phyloP scores from a whole-genome alignment of 495 filamentous ascomycete species.

The Durotheca rogersii region DNA sequence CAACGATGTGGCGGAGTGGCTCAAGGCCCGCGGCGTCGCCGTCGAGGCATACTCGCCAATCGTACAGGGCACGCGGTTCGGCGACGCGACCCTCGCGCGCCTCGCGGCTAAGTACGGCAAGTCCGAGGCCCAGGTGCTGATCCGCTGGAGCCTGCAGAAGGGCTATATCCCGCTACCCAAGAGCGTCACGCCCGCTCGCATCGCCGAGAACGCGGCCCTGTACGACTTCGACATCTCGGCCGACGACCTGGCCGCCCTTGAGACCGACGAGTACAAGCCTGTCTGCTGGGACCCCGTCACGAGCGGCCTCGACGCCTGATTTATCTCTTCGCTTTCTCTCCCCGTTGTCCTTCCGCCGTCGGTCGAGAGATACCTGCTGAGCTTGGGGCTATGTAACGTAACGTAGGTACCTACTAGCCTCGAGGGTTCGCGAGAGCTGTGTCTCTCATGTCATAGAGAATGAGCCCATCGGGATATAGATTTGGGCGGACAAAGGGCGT shows the following conservation, averaged over 20 bases:
- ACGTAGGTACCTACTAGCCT: too few species aligned
- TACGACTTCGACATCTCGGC: conserved; percentile 77
- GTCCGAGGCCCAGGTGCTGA: conserved; percentile 72
- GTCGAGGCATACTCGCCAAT: conserved; percentile 82
- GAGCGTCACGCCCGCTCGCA: conserved; percentile 65
- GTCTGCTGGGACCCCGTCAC: conserved; percentile 75
- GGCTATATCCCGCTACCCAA: conserved; percentile 75
- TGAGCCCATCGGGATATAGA: too few species aligned
- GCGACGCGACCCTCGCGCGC: conserved; percentile 61
- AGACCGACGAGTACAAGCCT: conserved; percentile 60
- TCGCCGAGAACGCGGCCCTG: conserved; percentile 72
- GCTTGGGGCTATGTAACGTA: too few species aligned
- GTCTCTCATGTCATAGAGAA: too few species aligned
- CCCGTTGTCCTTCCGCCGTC: too few species aligned
- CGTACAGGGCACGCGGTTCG: conserved; percentile 63
- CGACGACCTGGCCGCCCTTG: conserved; percentile 58
- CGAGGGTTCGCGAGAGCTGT: too few species aligned
- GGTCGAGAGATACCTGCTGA: too few species aligned
- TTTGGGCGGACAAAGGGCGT: too few species aligned
- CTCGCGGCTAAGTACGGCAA: conserved; percentile 70
- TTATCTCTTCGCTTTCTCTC: too few species aligned
- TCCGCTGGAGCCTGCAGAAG: conserved; percentile 88
- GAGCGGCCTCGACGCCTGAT: conserved; percentile 32
- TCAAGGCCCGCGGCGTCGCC: conserved; percentile 63
- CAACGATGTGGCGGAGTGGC: conserved; percentile 75